Percentiles rank a stretch among this genome's conserved stretches.
Evolutionary conservation across 1,284 basidiomycete genomes (phyloP).

Genomic region (Irpex sp.): DNA sequence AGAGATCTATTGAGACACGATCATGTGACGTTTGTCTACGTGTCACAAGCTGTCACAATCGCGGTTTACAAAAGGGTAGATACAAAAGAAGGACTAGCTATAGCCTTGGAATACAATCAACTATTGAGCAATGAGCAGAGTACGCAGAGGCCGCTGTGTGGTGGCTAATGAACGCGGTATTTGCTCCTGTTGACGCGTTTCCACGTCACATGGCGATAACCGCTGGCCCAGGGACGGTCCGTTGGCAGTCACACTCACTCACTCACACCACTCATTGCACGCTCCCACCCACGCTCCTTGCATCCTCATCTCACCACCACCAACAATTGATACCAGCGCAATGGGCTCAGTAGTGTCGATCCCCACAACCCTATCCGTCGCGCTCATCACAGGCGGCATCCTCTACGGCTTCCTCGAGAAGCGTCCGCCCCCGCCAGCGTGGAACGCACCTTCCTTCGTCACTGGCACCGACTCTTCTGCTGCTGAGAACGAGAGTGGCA

Average conservation of each 20-base stretch:
- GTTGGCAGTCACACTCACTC: constrained; percentile 4
- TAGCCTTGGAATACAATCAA: no score
- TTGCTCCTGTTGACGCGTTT: constrained; percentile 23
- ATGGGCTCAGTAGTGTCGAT: constrained; percentile 10
- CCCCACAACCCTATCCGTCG: constrained; percentile 20
- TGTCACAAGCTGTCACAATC: not conserved
- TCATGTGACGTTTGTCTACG: not conserved
- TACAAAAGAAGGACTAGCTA: not conserved
- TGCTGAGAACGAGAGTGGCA: constrained; percentile 34
- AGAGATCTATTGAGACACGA: not conserved
- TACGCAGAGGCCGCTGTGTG: not conserved
- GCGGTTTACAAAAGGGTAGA: no score
- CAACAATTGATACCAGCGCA: not conserved
- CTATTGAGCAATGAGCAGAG: not conserved
- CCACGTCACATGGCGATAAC: constrained; percentile 13
- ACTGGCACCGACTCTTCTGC: constrained; percentile 5
- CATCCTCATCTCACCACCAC: not conserved
- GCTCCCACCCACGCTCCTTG: not conserved
- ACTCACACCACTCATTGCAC: not conserved
- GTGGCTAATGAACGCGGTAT: constrained; percentile 18
- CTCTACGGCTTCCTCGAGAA: constrained; percentile 36
- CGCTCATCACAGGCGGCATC: constrained; percentile 41
- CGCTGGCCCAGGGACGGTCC: constrained; percentile 2
- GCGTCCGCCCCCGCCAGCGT: constrained; percentile 15
- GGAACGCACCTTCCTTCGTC: constrained; percentile 10